These are phyloP conservation scores for Inonotus hispidus DNA, from an alignment of 1,284 basidiomycete genomes.

Conservation along the genomic window DNA sequence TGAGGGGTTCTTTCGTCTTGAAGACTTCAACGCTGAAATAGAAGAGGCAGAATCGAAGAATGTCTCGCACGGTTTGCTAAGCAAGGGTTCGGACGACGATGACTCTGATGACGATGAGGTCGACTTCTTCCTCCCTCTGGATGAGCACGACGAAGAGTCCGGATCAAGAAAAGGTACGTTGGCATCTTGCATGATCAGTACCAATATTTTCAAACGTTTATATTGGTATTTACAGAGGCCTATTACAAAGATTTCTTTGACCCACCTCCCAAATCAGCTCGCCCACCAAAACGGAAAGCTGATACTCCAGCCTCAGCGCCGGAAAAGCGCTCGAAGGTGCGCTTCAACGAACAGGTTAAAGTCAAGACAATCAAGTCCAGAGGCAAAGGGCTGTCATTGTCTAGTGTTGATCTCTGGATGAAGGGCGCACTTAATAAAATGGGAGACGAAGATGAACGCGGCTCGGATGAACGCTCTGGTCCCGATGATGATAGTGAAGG, in stretches of 20 bases:
- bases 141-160: slow-evolving; percentile 32
- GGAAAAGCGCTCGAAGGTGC: slow-evolving; percentile 42
- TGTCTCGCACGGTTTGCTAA: slow-evolving; percentile 55
- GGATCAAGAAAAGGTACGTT: slow-evolving; percentile 38
- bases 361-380: slow-evolving; percentile 73
- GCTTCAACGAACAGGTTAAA: slow-evolving; percentile 77
- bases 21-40: slow-evolving; percentile 84
- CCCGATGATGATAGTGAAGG: background rate
- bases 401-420: slow-evolving; percentile 28
- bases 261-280: slow-evolving; percentile 35
- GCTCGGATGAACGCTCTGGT: slow-evolving; percentile 22
- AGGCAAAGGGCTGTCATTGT: slow-evolving; percentile 53
- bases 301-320: slow-evolving; percentile 1
- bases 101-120: slow-evolving; percentile 41
- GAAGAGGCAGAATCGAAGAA: slow-evolving; percentile 72
- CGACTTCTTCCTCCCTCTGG: slow-evolving; percentile 68
- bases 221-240: slow-evolving; percentile 37
- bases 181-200: background rate
- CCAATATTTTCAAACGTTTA: slow-evolving; percentile 2
- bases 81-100: slow-evolving; percentile 50
- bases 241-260: slow-evolving; percentile 75
- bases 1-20: slow-evolving; percentile 90
- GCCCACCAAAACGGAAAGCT: slow-evolving; percentile 23
- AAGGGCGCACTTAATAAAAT: slow-evolving; percentile 35
- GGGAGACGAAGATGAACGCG: slow-evolving; percentile 31